Base-by-base conservation (phyloP, 2,329 filamentous ascomycete species). In the Ceratocystis variospora region DNA sequence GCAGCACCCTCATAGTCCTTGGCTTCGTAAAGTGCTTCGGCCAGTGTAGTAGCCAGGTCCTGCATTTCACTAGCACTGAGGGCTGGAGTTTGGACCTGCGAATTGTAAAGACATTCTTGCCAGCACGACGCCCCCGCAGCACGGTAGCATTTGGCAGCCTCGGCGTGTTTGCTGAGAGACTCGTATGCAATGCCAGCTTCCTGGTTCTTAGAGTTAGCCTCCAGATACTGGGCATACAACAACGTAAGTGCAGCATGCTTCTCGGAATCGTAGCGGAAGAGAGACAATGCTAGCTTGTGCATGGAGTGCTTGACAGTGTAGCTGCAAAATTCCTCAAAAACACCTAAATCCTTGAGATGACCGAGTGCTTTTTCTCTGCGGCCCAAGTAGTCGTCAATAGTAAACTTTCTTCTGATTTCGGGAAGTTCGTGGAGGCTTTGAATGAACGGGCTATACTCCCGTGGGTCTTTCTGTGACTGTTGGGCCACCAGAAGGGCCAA, bases 361-460 rank as follows among this genome's bases (percentile, higher is more conserved):
- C 74, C 75, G 3, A 97, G 79, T 0, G 94, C 93, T 77, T 96
- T 96, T 53, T 79, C 75, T 61, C 86, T 82, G 15, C 90, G 87
- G 44, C 82, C 83, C 3, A 99, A 83, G 72, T 96, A 86, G 72
- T 97, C 88, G 73, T 99, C 94, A 64, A 99, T 96, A 53, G 85
- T 84, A 71, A 92, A 96, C 64, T 86, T 83, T 55, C 90, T 85
- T 22, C 90, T 85, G 10, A 88, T 75, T 10, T 84, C 80, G 0
- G 87, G 77, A 70, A 95, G 81, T 68, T 86, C 81, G 73, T 96
- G 90, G 1, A 99, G 81, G 45, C 86, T 86, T 72, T 96, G 92
- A 63, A 99, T 84, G 73, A 97, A 97, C 3, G 94, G 94, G 6
- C 97, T 83, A 71, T 99, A 99, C 74, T 99, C 94, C 70, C 91